phyloP scores from a whole-genome alignment of 2,329 filamentous ascomycete species.

The Ceratocystis diversiconidia region DNA sequence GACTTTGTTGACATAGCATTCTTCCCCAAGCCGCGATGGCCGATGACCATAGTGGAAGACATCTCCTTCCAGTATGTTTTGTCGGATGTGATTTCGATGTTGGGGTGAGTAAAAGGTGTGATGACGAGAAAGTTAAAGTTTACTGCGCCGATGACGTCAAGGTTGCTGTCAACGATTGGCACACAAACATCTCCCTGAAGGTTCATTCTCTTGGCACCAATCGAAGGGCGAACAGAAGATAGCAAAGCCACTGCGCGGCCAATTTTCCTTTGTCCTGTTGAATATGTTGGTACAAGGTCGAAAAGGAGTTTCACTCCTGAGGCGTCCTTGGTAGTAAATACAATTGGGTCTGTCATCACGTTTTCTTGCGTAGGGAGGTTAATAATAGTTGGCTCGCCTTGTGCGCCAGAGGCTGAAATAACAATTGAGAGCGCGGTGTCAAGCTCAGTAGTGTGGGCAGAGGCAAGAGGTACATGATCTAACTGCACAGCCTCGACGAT shows the following conservation, averaged over 20 bases:
- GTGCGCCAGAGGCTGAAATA: conserved; percentile 70
- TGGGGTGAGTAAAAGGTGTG: conserved; percentile 84
- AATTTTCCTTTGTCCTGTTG: conserved; percentile 69
- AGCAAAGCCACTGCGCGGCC: conserved; percentile 80
- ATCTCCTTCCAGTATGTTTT: conserved; percentile 96
- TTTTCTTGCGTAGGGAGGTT: conserved; percentile 91
- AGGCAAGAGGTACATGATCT: conserved; percentile 72
- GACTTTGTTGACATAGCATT: conserved; percentile 74
- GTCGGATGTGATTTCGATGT: conserved; percentile 78
- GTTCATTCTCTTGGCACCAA: conserved; percentile 78
- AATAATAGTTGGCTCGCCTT: conserved; percentile 75
- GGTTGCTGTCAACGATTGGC: conserved; percentile 68
- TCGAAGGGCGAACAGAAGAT: conserved; percentile 66
- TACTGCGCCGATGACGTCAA: conserved; percentile 86
- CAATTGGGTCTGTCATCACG: conserved; percentile 82
- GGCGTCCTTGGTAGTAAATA: conserved; percentile 67
- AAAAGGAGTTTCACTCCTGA: conserved; percentile 80
- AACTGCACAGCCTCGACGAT: conserved; percentile 66
- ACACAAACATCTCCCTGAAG: conserved; percentile 86
- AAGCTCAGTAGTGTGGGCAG: conserved; percentile 82
- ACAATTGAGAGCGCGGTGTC: conserved; percentile 89
- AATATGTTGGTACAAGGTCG: conserved; percentile 90
- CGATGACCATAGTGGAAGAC: conserved; percentile 69
- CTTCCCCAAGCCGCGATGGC: conserved; percentile 69
- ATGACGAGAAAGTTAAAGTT: conserved; percentile 97